Evolutionary conservation across 2,329 filamentous ascomycete genomes (phyloP).

Genomic region (Thielaviopsis musarum): DNA sequence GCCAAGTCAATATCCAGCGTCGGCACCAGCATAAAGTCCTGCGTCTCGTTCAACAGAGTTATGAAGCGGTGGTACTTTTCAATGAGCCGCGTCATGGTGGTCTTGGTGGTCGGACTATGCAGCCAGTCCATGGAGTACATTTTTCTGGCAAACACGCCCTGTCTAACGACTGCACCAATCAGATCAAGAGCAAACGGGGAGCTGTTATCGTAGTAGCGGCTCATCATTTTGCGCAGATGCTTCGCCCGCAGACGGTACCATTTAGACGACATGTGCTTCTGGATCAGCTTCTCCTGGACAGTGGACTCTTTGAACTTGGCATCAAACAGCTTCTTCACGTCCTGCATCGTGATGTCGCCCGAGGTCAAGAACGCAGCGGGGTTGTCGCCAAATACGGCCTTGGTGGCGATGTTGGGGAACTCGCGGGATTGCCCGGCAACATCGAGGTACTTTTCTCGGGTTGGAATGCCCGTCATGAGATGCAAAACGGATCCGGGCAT

Average conservation of each 20-base stretch:
- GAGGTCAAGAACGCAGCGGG: neutral
- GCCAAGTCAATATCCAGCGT: conserved; percentile 60
- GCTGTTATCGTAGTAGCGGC: conserved; percentile 52
- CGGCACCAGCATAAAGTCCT: conserved; percentile 39
- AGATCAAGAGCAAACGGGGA: conserved; percentile 49
- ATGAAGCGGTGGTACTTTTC: conserved; percentile 50
- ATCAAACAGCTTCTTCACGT: neutral
- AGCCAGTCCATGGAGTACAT: conserved; percentile 65
- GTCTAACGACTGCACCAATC: conserved; percentile 45
- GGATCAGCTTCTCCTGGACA: neutral
- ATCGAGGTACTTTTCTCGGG: neutral
- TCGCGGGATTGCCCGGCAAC: conserved; percentile 18
- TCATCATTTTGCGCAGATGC: conserved; percentile 47
- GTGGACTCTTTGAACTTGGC: neutral
- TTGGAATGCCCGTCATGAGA: conserved; percentile 32
- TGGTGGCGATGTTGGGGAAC: conserved; percentile 44
- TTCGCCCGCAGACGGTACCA: neutral
- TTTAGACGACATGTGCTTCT: neutral
- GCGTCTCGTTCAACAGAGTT: conserved; percentile 34
- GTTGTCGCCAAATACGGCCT: conserved; percentile 12
- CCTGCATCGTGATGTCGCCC: neutral
- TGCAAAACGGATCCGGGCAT: conserved; percentile 54
- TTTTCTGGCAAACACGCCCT: conserved; percentile 51
- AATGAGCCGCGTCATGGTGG: conserved; percentile 49
- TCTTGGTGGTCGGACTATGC: conserved; percentile 46